Percentiles rank a stretch among this genome's conserved stretches.
phyloP scores from a whole-genome alignment of 2,329 filamentous ascomycete genomes.

The Scortechinia acanthostroma region DNA sequence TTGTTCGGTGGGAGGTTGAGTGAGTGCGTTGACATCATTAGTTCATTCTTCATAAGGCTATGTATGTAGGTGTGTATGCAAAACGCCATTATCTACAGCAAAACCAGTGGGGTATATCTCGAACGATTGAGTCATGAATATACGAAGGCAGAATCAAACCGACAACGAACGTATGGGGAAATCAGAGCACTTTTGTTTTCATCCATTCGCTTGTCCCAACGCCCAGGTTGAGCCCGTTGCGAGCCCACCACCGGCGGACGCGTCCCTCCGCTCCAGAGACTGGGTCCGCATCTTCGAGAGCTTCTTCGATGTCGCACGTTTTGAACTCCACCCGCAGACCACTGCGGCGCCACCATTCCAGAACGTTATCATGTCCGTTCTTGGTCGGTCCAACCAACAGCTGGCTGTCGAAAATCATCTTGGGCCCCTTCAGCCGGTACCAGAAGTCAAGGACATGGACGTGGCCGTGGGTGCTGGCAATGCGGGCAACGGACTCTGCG shows the following conservation, averaged over 20 bases:
- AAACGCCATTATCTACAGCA: too few relatives aligned
- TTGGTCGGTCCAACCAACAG: slow-evolving; percentile 60
- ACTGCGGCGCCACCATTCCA: slow-evolving; percentile 59
- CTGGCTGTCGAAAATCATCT: slow-evolving; percentile 57
- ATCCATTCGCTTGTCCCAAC: slow-evolving; percentile 69
- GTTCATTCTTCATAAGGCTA: too few relatives aligned
- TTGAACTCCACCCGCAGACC: slow-evolving; percentile 51
- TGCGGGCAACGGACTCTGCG: slow-evolving; percentile 51
- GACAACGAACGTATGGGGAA: too few relatives aligned
- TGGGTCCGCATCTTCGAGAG: slow-evolving; percentile 48
- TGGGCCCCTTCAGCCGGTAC: slow-evolving; percentile 41
- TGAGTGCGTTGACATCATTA: too few relatives aligned
- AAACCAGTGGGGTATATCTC: too few relatives aligned
- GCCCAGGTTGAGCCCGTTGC: slow-evolving; percentile 60
- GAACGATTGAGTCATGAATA: too few relatives aligned
- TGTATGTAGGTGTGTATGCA: too few relatives aligned
- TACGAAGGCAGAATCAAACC: too few relatives aligned
- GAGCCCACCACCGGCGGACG: slow-evolving; percentile 54
- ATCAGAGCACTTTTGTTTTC: slow-evolving; percentile 53
- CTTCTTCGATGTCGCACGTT: slow-evolving; percentile 63
- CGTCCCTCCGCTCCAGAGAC: slow-evolving; percentile 45
- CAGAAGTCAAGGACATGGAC: slow-evolving; percentile 54
- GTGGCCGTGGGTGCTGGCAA: slow-evolving; percentile 55
- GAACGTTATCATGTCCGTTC: slow-evolving; percentile 51
- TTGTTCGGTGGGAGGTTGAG: too few relatives aligned